Evolutionary conservation across 2,329 filamentous ascomycete genomes (phyloP), one percentile per base, ranked within the genome.

Genomic region (Rutstroemia sydowiana): DNA sequence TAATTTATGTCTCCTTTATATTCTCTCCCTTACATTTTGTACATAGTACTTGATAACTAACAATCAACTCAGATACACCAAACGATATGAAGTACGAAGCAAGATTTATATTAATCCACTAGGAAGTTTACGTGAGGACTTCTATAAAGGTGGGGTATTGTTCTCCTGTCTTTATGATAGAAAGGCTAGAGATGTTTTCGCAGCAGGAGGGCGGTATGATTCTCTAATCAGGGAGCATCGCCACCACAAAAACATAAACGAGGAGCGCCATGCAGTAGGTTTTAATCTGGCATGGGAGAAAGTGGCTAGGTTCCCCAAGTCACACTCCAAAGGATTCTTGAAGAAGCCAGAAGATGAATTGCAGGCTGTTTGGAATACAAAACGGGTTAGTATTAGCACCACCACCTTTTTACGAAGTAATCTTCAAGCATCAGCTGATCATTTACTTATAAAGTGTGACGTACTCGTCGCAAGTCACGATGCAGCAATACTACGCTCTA

Each of bases 181-280:
- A 56, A 95, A 89, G 66, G 79, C 85, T 55, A 84, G 80, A 60
- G 86, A 93, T 60, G 88, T 97, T 0, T 89, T 97, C 63, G 93
- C 92, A 5, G 93, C 91, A 30, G 93, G 95, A 46, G 93, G 93
- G 2, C 82, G 93, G 45, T 98, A 98, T 66, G 95, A 98, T 66
- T 82, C 82, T 44, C 73, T 98, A 18, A 92, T 98, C 58, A 83
- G 84, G 65, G 87, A 95, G 55, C 87, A 95, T 63, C 80, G 84
- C 8, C 87, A 87, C 5, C 85, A 82, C 57, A 78, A 82, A 39
- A 75, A 81, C 37, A 77, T 75, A 21, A 73, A 78, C 40, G 75
- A 80, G 51, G 82, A 84, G 61, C 81, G 82, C 18, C 88, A 95
- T 65, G 92, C 89, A 5, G 93, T 97, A 10, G 93, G 95, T 1